These are phyloP conservation scores for Diophrys sp. DNA, from an alignment of 73 alveolate genomes.

Conservation along the genomic window DNA sequence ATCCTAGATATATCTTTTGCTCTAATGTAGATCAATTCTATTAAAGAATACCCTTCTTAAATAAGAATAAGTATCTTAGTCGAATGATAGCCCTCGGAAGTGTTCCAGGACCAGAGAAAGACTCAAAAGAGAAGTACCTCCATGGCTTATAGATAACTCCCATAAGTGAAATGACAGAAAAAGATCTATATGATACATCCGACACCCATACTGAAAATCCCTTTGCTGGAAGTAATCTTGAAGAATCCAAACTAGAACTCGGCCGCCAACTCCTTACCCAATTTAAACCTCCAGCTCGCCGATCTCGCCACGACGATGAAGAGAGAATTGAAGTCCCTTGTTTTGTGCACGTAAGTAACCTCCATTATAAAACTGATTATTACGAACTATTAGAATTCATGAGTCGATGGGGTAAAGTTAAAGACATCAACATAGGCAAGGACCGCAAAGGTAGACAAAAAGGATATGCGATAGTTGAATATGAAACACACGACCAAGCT, in stretches of 20 bases:
- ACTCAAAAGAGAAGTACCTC: conserved; percentile 17
- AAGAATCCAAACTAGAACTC: background rate
- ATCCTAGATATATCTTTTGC: conserved; percentile 36
- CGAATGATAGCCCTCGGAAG: conserved; percentile 29
- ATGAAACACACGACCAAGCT: conserved; percentile 22
- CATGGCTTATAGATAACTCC: conserved; percentile 38
- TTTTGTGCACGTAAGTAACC: conserved; percentile 12
- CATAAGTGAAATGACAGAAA: background rate
- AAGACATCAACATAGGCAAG: conserved; percentile 20
- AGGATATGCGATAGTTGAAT: conserved; percentile 48
- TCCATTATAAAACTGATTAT: conserved; percentile 15
- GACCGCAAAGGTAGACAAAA: conserved; percentile 24
- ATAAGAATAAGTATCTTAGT: background rate
- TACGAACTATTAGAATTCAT: conserved; percentile 36
- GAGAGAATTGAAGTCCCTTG: background rate
- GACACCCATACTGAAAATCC: background rate
- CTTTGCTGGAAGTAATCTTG: background rate
- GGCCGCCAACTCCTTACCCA: background rate
- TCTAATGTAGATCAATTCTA: conserved; percentile 13
- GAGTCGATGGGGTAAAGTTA: conserved; percentile 38
- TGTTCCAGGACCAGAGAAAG: conserved; percentile 34
- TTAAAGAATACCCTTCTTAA: conserved; percentile 23
- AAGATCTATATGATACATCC: background rate
- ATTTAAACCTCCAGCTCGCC: background rate
- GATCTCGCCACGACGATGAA: background rate